Base-by-base conservation (phyloP, 2,329 filamentous ascomycete genomes). In the Botryotinia narcissicola region DNA sequence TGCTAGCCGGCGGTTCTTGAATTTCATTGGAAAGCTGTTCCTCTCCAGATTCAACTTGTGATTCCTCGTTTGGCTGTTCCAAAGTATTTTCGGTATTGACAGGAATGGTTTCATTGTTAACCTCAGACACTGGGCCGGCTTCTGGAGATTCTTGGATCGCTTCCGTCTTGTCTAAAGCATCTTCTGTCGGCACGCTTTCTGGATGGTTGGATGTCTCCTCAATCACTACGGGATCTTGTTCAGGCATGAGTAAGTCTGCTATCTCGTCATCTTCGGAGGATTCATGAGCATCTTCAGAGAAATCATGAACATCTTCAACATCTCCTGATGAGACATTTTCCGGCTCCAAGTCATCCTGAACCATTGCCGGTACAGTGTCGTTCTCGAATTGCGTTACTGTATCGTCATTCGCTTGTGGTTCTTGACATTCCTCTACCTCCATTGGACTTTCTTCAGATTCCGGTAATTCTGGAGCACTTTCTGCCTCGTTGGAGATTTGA, bases 181-280 rank as follows among this genome's bases (percentile, higher is more conserved):
- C 35, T 42, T 42, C 35, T 57, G 1, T 32, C 4, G 48, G 9
- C 32, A 10, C 10, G 1, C 22, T 20, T n/a, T 42, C 25, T 32
- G 22, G 35, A 22, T 14, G 32, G 12, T 68, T 37, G 6, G 16
- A 29, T 42, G n/a, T 22, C 48, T 42, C 25, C 35, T 42, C 35
- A 42, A 12, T 14, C 25, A 32, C 8, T 9, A 29, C 3, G 6
- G n/a, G 25, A 22, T 68, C 66, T 32, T 68, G 66, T 57, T 68
- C 66, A 42, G 66, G 66, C 66, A 68, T 57, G 22, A 68, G 48
- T 57, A 68, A 68, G 42, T 68, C 48, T 42, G 66, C 66, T 29
- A 68, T 68, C 35, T 68, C 66, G 7, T 68, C 48, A 16, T 37
- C 54, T 32, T 68, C 66, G 8, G 48, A 18, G 5, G 18, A 57